phyloP scores from a whole-genome alignment of 2,329 filamentous ascomycete species.

The Escovopsis sp. region DNA sequence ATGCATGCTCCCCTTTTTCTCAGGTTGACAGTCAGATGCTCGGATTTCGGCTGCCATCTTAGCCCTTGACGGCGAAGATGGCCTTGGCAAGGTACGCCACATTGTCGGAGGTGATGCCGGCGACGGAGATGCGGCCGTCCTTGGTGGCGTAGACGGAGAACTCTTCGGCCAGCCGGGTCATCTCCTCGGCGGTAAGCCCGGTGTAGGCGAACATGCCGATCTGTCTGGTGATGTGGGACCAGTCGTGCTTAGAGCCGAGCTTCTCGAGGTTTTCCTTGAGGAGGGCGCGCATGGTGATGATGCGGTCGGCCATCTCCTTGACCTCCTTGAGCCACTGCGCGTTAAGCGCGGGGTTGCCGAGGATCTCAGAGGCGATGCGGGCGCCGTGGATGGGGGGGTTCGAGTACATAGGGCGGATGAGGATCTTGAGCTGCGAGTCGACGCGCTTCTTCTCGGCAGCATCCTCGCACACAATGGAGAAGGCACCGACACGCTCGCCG shows the following conservation, averaged over 20 bases:
- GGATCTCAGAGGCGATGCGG: constrained; percentile 80
- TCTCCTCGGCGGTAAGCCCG: constrained; percentile 77
- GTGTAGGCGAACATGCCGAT: constrained; percentile 99
- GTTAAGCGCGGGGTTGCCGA: constrained; percentile 73
- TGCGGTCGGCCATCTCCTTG: constrained; percentile 97
- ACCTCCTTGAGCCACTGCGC: constrained; percentile 92
- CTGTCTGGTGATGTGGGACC: constrained; percentile 96
- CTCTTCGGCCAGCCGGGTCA: constrained; percentile 82
- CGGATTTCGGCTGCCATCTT: too few relatives aligned
- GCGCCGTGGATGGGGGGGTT: constrained; percentile 96
- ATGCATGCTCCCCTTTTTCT: too few relatives aligned
- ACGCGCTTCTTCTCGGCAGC: constrained; percentile 88
- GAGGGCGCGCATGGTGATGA: constrained; percentile 93
- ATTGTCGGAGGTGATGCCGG: constrained; percentile 67
- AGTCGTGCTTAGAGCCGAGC: constrained; percentile 91
- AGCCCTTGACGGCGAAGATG: constrained; percentile 72
- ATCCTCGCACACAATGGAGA: constrained; percentile 77
- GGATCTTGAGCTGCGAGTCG: constrained; percentile 95
- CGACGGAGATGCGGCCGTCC: constrained; percentile 75
- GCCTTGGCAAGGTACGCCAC: constrained; percentile 68
- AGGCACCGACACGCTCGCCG: constrained; percentile 92
- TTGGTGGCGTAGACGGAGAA: constrained; percentile 96
- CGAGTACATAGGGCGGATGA: constrained; percentile 92
- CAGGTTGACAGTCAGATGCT: too few relatives aligned
- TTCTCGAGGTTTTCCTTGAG: constrained; percentile 91